phyloP scores from a whole-genome alignment of 208 protist species.

The Naegleria gruberi region DNA sequence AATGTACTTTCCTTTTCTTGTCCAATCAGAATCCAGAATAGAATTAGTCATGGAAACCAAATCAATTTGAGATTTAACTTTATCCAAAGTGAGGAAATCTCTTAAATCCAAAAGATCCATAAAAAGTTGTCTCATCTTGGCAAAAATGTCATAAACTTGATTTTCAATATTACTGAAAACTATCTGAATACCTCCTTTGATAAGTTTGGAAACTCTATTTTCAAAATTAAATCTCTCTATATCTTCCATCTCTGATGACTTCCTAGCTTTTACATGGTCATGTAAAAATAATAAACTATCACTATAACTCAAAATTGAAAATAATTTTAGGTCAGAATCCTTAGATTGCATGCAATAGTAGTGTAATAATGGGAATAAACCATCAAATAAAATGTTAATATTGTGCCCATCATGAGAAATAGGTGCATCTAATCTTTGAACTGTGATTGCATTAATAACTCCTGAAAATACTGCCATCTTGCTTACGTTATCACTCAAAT shows the following conservation, averaged over 20 bases:
- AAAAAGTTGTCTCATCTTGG: background rate
- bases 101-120: background rate
- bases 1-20: background rate
- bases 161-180: background rate
- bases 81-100: background rate
- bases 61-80: background rate
- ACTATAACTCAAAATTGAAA: background rate
- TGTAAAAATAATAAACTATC: background rate
- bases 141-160: background rate
- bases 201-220: background rate
- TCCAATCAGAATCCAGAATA: background rate
- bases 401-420: background rate
- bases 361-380: background rate
- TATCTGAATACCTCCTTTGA: background rate
- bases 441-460: background rate
- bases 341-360: background rate
- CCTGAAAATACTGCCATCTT: background rate
- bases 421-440: background rate
- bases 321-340: background rate
- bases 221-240: background rate
- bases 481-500: background rate
- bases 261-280: background rate
- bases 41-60: background rate
- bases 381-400: background rate
- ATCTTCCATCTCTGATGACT: background rate